These are phyloP conservation scores for Hanseniaspora meyeri DNA, from an alignment of 805 yeast species.

Conservation along the genomic window DNA sequence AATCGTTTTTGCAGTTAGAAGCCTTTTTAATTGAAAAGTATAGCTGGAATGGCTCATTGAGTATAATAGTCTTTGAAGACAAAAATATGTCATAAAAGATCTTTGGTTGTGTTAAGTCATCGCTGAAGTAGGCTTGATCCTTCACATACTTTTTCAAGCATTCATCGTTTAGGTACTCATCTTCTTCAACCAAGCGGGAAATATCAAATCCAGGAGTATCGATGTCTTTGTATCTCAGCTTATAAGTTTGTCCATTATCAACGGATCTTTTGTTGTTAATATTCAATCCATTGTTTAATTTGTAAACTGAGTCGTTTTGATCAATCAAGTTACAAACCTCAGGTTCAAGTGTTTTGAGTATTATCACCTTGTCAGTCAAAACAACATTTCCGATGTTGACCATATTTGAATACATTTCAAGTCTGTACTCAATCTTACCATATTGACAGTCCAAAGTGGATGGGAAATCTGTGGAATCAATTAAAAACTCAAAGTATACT, in stretches of 20 bases:
- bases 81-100: conserved; percentile 5
- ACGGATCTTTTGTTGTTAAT: not conserved
- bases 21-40: not conserved
- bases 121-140: not conserved
- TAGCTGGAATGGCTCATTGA: conserved; percentile 11
- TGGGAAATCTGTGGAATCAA: conserved; percentile 16
- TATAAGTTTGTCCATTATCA: not conserved
- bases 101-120: not conserved
- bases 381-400: conserved; percentile 10
- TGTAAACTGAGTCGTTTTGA: conserved; percentile 10
- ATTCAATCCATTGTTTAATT: not conserved
- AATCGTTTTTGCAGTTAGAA: not conserved
- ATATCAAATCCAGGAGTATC: not conserved
- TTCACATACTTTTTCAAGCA: conserved; percentile 48
- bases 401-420: conserved; percentile 13
- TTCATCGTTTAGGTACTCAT: conserved; percentile 56
- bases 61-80: conserved; percentile 8
- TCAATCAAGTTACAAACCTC: conserved; percentile 4
- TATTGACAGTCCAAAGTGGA: conserved; percentile 12
- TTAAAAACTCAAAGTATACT: conserved; percentile 13
- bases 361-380: conserved; percentile 1
- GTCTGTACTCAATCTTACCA: conserved; percentile 17
- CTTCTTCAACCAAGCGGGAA: conserved; percentile 57
- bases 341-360: conserved; percentile 10
- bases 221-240: not conserved